Evolutionary conservation across 257 asterid species (phyloP).

Genomic region (Nicotiana tabacum): DNA sequence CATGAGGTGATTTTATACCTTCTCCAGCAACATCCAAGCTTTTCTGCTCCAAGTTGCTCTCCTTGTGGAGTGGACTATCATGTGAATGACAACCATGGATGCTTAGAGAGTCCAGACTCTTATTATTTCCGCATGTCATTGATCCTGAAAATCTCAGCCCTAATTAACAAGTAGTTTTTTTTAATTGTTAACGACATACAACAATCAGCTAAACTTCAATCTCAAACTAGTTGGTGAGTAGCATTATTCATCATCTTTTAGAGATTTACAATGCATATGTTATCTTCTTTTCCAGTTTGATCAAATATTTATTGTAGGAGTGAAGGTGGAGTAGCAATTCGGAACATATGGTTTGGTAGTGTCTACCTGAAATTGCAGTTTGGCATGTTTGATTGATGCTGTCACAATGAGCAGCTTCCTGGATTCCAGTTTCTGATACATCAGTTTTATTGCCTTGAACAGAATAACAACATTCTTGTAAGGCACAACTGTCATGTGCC

Average conservation of each 20-base stretch:
- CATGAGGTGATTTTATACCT: constrained; percentile 11
- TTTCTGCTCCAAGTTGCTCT: neutral
- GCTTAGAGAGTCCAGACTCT: constrained; percentile 12
- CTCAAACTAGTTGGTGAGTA: neutral
- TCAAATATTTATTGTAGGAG: neutral
- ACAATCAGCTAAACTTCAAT: neutral
- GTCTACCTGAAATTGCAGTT: neutral
- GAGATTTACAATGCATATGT: neutral
- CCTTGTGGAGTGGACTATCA: neutral
- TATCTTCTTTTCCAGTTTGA: neutral
- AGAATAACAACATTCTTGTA: neutral
- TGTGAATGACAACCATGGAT: constrained; percentile 11
- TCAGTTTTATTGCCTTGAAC: neutral
- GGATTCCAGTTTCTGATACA: neutral
- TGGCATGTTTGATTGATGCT: neutral
- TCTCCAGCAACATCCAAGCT: neutral
- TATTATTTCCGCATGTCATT: constrained; percentile 9
- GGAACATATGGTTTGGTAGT: too few relatives aligned
- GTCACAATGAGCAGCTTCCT: neutral
- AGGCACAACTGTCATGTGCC: neutral
- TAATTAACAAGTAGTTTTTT: neutral
- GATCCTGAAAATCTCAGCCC: neutral
- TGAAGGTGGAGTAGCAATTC: neutral
- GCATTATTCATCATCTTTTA: neutral
- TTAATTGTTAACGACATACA: neutral